Evolutionary conservation across 441 rosid species (phyloP).

Genomic region (Aquilaria agallochum): DNA sequence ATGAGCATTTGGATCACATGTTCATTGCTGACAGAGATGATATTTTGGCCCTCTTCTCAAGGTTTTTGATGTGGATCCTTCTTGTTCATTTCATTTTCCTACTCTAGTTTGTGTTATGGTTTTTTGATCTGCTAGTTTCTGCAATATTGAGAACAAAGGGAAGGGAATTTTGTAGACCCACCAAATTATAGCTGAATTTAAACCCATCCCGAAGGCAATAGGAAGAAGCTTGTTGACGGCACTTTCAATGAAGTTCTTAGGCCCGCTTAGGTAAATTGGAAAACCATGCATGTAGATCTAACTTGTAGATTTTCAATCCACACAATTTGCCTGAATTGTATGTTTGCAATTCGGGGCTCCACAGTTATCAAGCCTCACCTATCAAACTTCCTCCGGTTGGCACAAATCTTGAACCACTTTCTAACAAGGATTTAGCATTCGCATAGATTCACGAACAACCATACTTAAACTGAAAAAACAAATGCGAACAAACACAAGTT

Average conservation of each 20-base stretch:
- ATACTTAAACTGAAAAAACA: too few species aligned
- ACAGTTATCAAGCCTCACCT: too few species aligned
- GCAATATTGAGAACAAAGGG: constrained; percentile 75
- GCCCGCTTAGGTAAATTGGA: constrained; percentile 55
- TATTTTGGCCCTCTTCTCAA: constrained; percentile 79
- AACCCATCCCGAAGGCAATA: constrained; percentile 62
- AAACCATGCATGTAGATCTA: background rate
- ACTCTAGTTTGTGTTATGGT: background rate
- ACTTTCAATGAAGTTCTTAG: constrained; percentile 68
- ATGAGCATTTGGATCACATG: constrained; percentile 63
- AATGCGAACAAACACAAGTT: too few species aligned
- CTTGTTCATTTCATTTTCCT: background rate
- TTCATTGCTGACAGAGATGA: constrained; percentile 73
- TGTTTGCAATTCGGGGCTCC: too few species aligned
- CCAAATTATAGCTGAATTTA: constrained; percentile 77
- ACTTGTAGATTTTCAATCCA: background rate
- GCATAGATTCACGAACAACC: too few species aligned
- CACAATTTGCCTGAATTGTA: too few species aligned
- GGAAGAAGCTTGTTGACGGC: constrained; percentile 58
- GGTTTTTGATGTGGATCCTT: constrained; percentile 28
- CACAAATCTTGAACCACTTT: too few species aligned
- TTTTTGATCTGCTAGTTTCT: background rate
- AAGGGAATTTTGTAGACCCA: constrained; percentile 83
- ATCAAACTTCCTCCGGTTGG: too few species aligned
- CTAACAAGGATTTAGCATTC: too few species aligned